A percentile compares a stretch with the other conserved stretches of the same genome.
Evolutionary conservation across 2,329 filamentous ascomycete species (phyloP).

Genomic region (Pseudocercospora eumusae): DNA sequence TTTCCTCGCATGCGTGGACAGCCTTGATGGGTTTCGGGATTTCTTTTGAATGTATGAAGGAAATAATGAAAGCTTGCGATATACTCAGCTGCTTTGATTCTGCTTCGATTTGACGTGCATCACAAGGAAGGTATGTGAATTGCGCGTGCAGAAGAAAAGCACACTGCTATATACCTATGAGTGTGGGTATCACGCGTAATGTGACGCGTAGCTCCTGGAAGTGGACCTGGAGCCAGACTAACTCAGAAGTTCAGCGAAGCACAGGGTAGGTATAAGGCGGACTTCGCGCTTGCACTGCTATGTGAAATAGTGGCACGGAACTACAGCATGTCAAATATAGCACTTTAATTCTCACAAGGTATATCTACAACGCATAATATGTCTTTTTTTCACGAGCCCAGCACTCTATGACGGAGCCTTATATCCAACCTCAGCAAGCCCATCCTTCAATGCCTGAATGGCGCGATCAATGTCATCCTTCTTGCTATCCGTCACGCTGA

Average conservation of each 20-base stretch:
- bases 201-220: neutral
- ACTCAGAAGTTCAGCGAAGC: too few relatives aligned
- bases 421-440: slow-evolving; percentile 72
- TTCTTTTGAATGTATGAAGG: neutral
- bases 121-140: neutral
- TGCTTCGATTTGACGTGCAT: neutral
- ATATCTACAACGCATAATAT: slow-evolving; percentile 1
- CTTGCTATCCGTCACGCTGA: slow-evolving; percentile 80
- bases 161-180: neutral
- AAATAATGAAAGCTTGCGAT: neutral
- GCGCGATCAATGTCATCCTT: slow-evolving; percentile 83
- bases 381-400: neutral
- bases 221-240: neutral
- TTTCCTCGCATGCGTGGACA: neutral
- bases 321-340: neutral
- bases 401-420: slow-evolving; percentile 37
- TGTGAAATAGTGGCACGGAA: too few relatives aligned
- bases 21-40: neutral
- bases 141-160: neutral
- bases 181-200: neutral
- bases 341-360: neutral
- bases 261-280: too few relatives aligned
- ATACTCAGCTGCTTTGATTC: neutral
- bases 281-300: too few relatives aligned
- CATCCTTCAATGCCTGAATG: slow-evolving; percentile 72